Percentiles rank a stretch among this genome's conserved stretches.
These are phyloP conservation scores for Ophiostoma himal-ulmi DNA, from an alignment of 2,329 filamentous ascomycete species.

Conservation along the genomic window DNA sequence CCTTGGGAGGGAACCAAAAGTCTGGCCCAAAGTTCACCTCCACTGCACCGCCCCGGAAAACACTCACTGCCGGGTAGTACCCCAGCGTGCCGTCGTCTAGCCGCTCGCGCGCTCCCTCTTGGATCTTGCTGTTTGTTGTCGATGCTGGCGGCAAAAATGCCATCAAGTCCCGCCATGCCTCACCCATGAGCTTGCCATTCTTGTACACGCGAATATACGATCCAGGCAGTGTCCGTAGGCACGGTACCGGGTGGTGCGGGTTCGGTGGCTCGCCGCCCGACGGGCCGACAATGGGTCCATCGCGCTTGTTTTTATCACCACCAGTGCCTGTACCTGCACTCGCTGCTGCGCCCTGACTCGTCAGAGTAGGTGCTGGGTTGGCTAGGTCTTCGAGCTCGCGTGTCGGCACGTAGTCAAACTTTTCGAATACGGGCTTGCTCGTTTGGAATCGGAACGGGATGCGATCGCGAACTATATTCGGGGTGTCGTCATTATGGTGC, in stretches of 20 bases:
- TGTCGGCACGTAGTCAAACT: slow-evolving; percentile 78
- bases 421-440: slow-evolving; percentile 81
- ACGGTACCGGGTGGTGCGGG: slow-evolving; percentile 64
- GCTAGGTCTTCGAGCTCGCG: slow-evolving; percentile 84
- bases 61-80: slow-evolving; percentile 89
- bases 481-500: slow-evolving; percentile 41
- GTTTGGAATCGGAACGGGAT: slow-evolving; percentile 92
- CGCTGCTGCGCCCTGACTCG: slow-evolving; percentile 28
- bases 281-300: slow-evolving; percentile 29
- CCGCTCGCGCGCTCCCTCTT: slow-evolving; percentile 73
- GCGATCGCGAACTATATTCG: slow-evolving; percentile 88
- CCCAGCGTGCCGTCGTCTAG: slow-evolving; percentile 93
- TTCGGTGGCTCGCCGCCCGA: slow-evolving; percentile 51
- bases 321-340: neutral
- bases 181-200: slow-evolving; percentile 81
- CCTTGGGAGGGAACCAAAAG: slow-evolving; percentile 77
- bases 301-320: slow-evolving; percentile 20
- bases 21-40: slow-evolving; percentile 92
- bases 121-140: slow-evolving; percentile 61
- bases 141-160: slow-evolving; percentile 90
- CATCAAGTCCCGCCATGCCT: slow-evolving; percentile 79
- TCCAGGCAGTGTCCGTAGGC: slow-evolving; percentile 79
- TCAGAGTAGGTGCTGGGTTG: slow-evolving; percentile 55
- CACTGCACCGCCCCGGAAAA: slow-evolving; percentile 84
- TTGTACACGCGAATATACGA: slow-evolving; percentile 88